These are phyloP conservation scores for Fraxinus excelsior DNA, from an alignment of 257 asterid genomes.

Conservation along the genomic window DNA sequence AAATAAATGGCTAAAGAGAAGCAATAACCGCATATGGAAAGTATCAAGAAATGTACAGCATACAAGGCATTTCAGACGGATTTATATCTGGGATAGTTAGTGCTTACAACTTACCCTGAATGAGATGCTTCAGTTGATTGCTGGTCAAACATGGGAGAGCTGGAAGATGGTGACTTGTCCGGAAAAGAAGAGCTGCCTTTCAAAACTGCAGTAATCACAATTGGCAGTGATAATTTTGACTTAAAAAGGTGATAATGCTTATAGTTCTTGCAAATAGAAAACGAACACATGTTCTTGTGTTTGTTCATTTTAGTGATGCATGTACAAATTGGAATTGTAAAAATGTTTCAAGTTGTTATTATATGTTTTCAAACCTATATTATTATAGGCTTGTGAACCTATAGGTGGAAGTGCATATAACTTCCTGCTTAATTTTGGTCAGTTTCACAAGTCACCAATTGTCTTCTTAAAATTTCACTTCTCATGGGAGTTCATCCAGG, in stretches of 20 bases:
- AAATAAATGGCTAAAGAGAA: not conserved
- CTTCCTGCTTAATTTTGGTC: not conserved
- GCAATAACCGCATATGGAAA: not conserved
- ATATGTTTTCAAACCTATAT: not conserved
- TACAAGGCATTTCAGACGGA: not conserved
- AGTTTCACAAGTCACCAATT: conserved; percentile 12
- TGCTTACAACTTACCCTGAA: conserved; percentile 63
- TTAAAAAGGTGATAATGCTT: not conserved
- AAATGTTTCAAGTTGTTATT: conserved; percentile 1
- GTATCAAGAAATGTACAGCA: not conserved
- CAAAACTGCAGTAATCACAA: conserved; percentile 64
- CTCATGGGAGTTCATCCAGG: conserved; percentile 6
- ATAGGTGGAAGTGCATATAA: not conserved
- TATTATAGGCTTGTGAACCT: not conserved
- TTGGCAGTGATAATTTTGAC: conserved; percentile 12
- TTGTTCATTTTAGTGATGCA: conserved; percentile 2
- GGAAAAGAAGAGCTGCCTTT: conserved; percentile 88
- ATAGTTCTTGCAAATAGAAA: not conserved
- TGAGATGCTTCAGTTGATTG: conserved; percentile 69
- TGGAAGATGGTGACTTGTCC: conserved; percentile 71
- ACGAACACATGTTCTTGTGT: not conserved
- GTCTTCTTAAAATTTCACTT: conserved; percentile 14
- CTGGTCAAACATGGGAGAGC: conserved; percentile 65
- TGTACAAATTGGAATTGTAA: not conserved
- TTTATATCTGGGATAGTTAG: conserved; percentile 16